Evolutionary conservation across 1,284 basidiomycete species (phyloP), one percentile per base, ranked within the genome.

Genomic region (Cystobasidiaceae sp.): DNA sequence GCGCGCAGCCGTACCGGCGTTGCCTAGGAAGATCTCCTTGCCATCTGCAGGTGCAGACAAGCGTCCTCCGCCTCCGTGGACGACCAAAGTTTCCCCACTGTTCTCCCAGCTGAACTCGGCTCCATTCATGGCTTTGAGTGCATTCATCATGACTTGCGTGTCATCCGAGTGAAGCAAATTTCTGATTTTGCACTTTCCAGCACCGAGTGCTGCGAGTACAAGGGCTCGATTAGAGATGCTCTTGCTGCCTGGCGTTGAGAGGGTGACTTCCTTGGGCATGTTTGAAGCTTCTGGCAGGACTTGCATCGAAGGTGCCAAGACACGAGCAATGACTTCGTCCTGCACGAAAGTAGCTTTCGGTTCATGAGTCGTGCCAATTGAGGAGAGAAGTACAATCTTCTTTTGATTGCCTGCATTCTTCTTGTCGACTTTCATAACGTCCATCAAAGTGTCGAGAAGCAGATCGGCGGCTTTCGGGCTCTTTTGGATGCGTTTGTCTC

Each of bases 91-190:
- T 77, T 96, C 93, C 27, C 89, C 89, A 59, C 84, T 85, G 71
- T 98, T 93, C 79, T 97, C 90, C 90, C 93, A 99, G 23, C 82
- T 81, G 75, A 90, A 91, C 43, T 80, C 84, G 25, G 94, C 94
- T 50, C 93, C 94, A 85, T 91, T 86, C 68, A 98, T 85, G 64
- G 93, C 90, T 51, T 85, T 81, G 19, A 97, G 81, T 27, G 92
- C 91, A 17, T 86, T 82, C 92, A 98, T 97, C 96, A 99, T 98
- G 65, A 99, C 94, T 72, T 93, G 91, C 0, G 94, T 99, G 77
- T 99, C 94, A 74, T 98, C 94, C 8, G 93, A 97, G 76, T 97
- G 93, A 44, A 98, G 81, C 17, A 97, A 80, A 75, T 97, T 97
- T 77, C 82, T 87, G 54, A 99, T 80, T 64, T 87, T 83, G 78